Evolutionary conservation across 768 basidiomycete genomes (phyloP), one percentile per base, ranked within the genome.

Genomic region (Zangia roseola): DNA sequence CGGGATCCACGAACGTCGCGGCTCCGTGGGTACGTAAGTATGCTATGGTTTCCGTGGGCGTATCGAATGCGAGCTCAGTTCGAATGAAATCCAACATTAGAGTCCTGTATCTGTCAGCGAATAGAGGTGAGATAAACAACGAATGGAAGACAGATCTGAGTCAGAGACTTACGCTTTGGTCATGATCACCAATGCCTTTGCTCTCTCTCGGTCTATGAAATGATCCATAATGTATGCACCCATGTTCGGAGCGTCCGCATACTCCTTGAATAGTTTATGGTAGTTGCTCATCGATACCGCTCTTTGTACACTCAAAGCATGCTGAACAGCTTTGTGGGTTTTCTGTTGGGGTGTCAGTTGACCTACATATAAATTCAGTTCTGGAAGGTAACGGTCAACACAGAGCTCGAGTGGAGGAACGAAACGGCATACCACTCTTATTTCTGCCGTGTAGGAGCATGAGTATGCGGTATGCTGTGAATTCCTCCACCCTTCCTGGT

Each of bases 191-290:
- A 99, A 67, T 2, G 93, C 94, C 50, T 82, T 82, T 47, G 88
- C 79, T 50, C 97, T 75, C 72, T 98, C 97, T 60, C 97, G 80
- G 61, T 85, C 83, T 61, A 97, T 88, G 68, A 98, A 97, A 68
- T 97, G 94, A 70, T 98, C 97, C 91, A 99, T 97, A 62, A 99
- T 93, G 69, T 98, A 98, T 45, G 83, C 94, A 33, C 93, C 92
- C 97, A 98, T 98, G 64, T 95, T 94, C 23, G 94, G 93, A 37
- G 92, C 91, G 45, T 76, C 75, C 60, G 80, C 60, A 70, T 91
- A 98, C 49, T 93, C 72, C 46, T 83, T 81, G 73, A 98, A 98
- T 58, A 99, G 78, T 35, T 83, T 79, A 69, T 93, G 91, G 70
- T 98, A 99, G 67, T 98, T 99, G 63, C 89, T 90, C 71, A 90